Evolutionary conservation across 2,329 filamentous ascomycete species (phyloP), one percentile per base, ranked within the genome.

Genomic region (Alternaria sp.): DNA sequence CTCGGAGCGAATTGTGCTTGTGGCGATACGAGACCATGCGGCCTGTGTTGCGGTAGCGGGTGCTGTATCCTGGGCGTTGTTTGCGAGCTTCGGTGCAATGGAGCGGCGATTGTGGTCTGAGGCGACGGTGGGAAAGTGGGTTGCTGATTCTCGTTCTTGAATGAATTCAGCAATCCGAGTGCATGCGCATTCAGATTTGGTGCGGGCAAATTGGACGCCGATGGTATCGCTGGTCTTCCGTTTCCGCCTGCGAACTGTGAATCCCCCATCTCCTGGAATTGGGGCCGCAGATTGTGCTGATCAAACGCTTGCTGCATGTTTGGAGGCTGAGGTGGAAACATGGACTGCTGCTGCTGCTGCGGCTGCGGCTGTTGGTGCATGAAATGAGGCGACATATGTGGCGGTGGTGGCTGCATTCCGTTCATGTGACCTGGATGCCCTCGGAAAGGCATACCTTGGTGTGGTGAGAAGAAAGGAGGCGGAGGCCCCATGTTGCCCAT

Each of bases 131-230:
- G 59, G 44, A 46, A 44, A 21, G 61, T 15, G 19, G 73, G 68
- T 55, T 74, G 75, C 36, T 67, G 61, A 28, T 75, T 72, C 12
- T 70, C 71, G 13, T 73, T 72, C 63, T 85, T 89, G 80, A 90
- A 89, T 1, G 86, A 83, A 68, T 85, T 87, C 52, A 90, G 78
- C 32, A 90, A 75, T n/a, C 83, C 83, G 61, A 86, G 80, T 1
- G 86, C 83, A 73, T 90, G 87, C 12, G 83, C 83, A 36, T 82
- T 89, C 30, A 90, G 82, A 65, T 85, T 86, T 7, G 87, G 87
- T 43, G 85, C 82, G 15, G 88, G 88, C 23, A 90, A 73, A 55
- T 86, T 86, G 69, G 87, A 76, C 6, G 88, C 86, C 32, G 86
- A 83, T 2, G 88, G 88, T 28, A 86, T 82, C 36, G 79, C 76